phyloP scores from a whole-genome alignment of 176 grass and related monocot genomes.

The Otatea glauca region DNA sequence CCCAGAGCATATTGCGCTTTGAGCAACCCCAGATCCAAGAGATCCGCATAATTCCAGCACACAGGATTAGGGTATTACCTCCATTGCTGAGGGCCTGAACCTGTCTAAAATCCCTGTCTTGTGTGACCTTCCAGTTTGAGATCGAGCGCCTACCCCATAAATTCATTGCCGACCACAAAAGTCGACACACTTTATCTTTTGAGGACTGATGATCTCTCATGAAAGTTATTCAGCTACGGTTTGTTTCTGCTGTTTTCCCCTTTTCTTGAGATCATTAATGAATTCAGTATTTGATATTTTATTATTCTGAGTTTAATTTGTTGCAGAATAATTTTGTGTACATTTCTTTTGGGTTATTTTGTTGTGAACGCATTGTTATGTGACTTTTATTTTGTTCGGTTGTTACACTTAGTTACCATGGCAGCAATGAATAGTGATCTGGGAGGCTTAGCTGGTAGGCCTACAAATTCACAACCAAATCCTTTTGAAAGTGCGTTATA shows the following conservation, averaged over 20 bases:
- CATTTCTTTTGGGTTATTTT: background rate
- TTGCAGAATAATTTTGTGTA: background rate
- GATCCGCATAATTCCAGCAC: no score
- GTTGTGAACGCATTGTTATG: slow-evolving; percentile 32
- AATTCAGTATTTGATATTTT: background rate
- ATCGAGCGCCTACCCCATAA: no score
- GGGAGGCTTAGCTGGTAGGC: slow-evolving; percentile 27
- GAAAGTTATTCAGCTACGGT: no score
- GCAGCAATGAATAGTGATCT: slow-evolving; percentile 53
- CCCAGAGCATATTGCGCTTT: no score
- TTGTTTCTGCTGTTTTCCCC: background rate
- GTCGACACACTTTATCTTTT: no score
- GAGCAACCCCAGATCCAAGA: no score
- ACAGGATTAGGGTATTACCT: no score
- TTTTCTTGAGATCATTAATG: background rate
- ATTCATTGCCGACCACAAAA: no score
- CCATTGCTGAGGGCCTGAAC: no score
- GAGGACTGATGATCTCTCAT: no score
- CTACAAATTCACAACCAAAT: slow-evolving; percentile 50
- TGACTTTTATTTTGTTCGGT: slow-evolving; percentile 14
- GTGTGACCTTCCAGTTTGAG: no score
- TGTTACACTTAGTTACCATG: slow-evolving; percentile 11
- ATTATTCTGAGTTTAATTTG: background rate
- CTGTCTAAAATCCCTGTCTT: no score
- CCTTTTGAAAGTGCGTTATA: slow-evolving; percentile 75